Evolutionary conservation across 148 eudicot species (phyloP), one percentile per base, ranked within the genome.

Genomic region (Hydrangea macrophylla): DNA sequence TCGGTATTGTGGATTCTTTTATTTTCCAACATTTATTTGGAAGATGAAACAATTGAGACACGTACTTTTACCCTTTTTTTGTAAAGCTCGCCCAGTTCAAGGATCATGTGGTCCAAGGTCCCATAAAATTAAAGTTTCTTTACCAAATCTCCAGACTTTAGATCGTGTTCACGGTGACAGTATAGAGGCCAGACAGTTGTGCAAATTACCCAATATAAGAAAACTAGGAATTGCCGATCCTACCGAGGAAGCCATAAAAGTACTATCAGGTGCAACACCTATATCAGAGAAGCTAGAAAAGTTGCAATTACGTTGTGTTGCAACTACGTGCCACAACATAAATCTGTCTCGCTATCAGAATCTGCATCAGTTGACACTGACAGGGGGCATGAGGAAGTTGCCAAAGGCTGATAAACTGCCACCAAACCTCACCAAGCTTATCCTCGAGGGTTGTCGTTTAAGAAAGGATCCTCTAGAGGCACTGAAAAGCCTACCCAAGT

Each of bases 361-460:
- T 24, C 60, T 66, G 5, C 17, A 1, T 7, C 6, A 30, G 3
- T 26, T 66, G 7, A 1, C 0, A 28, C 0, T 54, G 6, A 3
- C 4, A 1, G 17, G 0, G 7, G 15, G 12, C 4, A 0, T n/a
- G 5, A 39, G 54, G 32, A 7, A n/a, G n/a, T n/a, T n/a, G n/a
- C n/a, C n/a, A n/a, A n/a, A 45, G 23, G 30, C 48, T 3, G 8
- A 22, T 25, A 54, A 23, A 33, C 13, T 54, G 4, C 70, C 70
- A 28, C 60, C 56, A 53, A 53, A 53, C 70, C 70, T 66, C 48
- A 66, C 50, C 45, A 25, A 54, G 13, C 60, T 66, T 54, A 55
- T 15, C 22, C 12, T 66, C 7, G 0, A 0, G 2, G 0, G 0
- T 1, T 53, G 40, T 33, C 0, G 0, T 0, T 22, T 66, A 6